Base-by-base conservation (phyloP, 2,329 filamentous ascomycete species). In the Penicillium sp. region DNA sequence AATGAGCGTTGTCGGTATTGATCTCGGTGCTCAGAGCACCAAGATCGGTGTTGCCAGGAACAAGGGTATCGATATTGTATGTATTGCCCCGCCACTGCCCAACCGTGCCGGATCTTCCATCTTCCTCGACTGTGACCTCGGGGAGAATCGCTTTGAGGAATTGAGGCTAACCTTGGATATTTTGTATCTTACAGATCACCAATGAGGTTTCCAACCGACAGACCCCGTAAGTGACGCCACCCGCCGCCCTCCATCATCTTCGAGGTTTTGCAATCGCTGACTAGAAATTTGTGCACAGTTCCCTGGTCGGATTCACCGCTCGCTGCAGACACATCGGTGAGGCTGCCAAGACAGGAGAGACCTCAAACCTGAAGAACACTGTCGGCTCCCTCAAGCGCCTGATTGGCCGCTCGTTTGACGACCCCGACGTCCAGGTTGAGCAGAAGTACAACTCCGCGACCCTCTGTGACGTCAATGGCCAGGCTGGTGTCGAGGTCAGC, bases 321-420 rank as follows among this genome's bases (percentile, higher is more conserved):
- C 96, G 95, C 80, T 86, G 84, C 75, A 89, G 94, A 80, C 95
- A 95, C 74, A 84, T 99, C 62, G 94, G 94, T 63, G 94, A 99
- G 80, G 77, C 89, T 52, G 94, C 94, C 65, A 97, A 97, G 85
- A 97, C 93, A 64, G 93, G 96, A 79, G 94, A 99, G 79, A 95
- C 96, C 73, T 96, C 93, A 70, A 99, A 99, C 82, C 85, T 97
- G 70, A 99, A 97, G 82, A 99, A 99, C 84, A 99, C 94, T 64
- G 89, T 99, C 78, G 82, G 85, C 74, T 92, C 85, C 63, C 84
- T 99, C 68, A 96, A 96, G 81, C 90, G 94, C 69, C 86, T 99
- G 65, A 88, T 88, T 70, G 94, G 94, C 70, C 90, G 94, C 71
- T 81, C 83, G 58, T 83, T 93, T 77, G 87, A 82, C 73, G 94